These are phyloP conservation scores for Yamagishiella unicocca DNA, from an alignment of 139 green algal species.

Conservation along the genomic window DNA sequence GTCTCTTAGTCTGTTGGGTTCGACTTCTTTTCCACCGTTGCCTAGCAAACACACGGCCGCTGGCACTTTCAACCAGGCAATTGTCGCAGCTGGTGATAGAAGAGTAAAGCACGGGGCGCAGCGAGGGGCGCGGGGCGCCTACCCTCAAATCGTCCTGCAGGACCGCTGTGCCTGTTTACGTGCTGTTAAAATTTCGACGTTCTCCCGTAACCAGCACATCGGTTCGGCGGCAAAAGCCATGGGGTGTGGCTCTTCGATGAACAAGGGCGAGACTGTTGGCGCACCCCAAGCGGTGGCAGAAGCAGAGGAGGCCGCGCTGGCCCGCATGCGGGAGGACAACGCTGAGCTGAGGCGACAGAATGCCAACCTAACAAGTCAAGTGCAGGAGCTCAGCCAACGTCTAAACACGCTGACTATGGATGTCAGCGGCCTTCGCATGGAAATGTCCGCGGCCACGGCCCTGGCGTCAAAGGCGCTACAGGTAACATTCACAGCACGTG, in stretches of 20 bases:
- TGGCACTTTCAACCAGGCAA: no score
- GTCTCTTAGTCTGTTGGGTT: no score
- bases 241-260: slow-evolving; percentile 20
- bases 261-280: neutral
- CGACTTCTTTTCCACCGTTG: no score
- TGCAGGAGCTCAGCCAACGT: slow-evolving; percentile 9
- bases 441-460: neutral
- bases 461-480: slow-evolving; percentile 9
- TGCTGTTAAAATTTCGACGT: no score
- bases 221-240: neutral
- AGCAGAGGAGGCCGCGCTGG: slow-evolving; percentile 8
- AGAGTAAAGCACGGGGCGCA: no score
- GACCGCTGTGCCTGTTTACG: no score
- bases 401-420: neutral
- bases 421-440: neutral
- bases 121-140: no score
- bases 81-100: no score
- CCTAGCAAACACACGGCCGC: no score
- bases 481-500: no score
- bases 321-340: slow-evolving; percentile 5
- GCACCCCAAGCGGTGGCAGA: slow-evolving; percentile 24
- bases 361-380: neutral
- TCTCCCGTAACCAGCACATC: neutral
- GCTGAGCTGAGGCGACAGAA: slow-evolving; percentile 25
- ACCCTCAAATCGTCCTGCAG: no score